Base-by-base conservation (phyloP, 305 asterid genomes). In the Fraxinus baroniana region DNA sequence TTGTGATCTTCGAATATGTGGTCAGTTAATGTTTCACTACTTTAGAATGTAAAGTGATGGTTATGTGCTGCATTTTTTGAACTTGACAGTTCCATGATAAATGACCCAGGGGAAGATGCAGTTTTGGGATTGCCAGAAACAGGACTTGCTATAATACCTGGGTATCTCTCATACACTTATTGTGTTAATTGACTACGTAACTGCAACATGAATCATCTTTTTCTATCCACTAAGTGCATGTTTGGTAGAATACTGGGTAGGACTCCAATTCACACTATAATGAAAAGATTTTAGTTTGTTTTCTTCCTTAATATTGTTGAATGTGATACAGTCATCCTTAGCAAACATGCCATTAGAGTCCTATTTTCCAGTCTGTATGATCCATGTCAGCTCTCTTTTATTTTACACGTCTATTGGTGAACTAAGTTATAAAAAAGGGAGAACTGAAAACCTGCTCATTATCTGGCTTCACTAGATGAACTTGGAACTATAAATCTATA, bases 71-170 rank as follows among this genome's bases (percentile, higher is more conserved):
- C 62, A 77, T 60, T 13, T 84, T 78, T 85, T 70, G 81, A 66
- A 86, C 77, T 83, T 74, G 73, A 77, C 75, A 37, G 46, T 49
- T 68, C 82, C 79, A 12, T 37, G n/a, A 70, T 85, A 36, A 77
- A 81, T 77, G 78, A 33, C 82, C 73, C 89, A 95, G 97, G 96
- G 80, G 96, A 95, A 89, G 88, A 87, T 94, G 95, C 99, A 80
- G 84, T 89, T 72, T 82, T 94, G 55, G 97, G 98, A 87, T 80
- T 94, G 83, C 99, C 99, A 84, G 99, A 95, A 89, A 94, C 99
- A 15, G 98, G 97, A 72, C 98, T 95, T 82, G 99, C 99, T 18
- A 90, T 95, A 86, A 95, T 95, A 83, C 99, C 98, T 64, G 98
- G 98, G 99, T 94, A 87, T 76, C 88, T 79, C 77, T 3, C 24